Evolutionary conservation across 805 yeast species (phyloP).

Genomic region (Sugiyamaella valdiviana): DNA sequence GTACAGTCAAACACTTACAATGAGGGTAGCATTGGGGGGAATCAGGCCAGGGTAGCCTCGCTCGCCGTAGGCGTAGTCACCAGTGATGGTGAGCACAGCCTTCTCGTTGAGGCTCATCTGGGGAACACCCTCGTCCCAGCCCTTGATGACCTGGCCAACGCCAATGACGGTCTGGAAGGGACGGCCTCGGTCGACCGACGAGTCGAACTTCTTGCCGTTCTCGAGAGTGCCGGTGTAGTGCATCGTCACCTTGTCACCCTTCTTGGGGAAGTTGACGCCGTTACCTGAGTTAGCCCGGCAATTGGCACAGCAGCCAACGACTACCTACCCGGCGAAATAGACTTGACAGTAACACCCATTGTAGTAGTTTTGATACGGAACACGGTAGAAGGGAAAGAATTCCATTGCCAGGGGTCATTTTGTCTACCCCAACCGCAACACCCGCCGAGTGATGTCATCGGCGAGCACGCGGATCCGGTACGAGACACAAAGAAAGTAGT

Average conservation of each 20-base stretch:
- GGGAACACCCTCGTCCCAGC: conserved; percentile 96
- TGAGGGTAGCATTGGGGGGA: conserved; percentile 92
- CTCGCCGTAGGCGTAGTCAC: conserved; percentile 86
- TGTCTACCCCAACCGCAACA: not conserved
- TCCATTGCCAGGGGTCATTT: not conserved
- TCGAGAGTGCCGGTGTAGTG: conserved; percentile 95
- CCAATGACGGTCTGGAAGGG: conserved; percentile 94
- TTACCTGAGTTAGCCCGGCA: conserved; percentile 48
- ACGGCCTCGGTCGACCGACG: conserved; percentile 89
- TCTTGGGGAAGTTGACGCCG: conserved; percentile 77
- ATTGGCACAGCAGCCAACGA: not conserved
- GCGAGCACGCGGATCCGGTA: no score
- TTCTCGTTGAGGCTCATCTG: conserved; percentile 87
- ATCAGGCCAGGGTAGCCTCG: conserved; percentile 96
- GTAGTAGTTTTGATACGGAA: conserved; percentile 6
- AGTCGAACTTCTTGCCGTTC: conserved; percentile 93
- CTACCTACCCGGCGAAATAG: conserved; percentile 33
- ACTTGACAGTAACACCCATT: conserved; percentile 37
- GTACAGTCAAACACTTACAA: conserved; percentile 7
- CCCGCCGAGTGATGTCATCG: not conserved
- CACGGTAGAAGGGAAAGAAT: not conserved
- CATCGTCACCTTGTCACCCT: conserved; percentile 84
- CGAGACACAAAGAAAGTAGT: not conserved
- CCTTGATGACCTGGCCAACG: conserved; percentile 92
- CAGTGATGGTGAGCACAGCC: conserved; percentile 89